Percentiles rank a stretch among this genome's conserved stretches.
These are phyloP conservation scores for Fusarium irregulare DNA, from an alignment of 2,329 filamentous ascomycete species.

Conservation along the genomic window DNA sequence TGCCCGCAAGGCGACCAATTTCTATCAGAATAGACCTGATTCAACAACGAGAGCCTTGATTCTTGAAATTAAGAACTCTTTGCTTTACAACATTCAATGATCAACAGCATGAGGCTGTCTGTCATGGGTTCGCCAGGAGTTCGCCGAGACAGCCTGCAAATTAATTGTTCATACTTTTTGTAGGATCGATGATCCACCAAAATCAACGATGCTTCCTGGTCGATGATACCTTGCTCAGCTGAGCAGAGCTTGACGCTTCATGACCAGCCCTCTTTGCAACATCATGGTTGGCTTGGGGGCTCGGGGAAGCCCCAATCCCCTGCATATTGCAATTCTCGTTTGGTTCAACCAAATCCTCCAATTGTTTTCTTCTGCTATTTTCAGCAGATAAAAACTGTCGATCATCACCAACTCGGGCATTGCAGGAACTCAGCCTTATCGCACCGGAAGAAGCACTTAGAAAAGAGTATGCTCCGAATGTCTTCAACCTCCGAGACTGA, in stretches of 20 bases:
- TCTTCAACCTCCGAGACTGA: constrained; percentile 3
- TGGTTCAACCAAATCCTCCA: constrained; percentile 3
- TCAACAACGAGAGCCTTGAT: not conserved
- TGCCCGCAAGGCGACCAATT: not conserved
- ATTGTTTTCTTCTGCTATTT: constrained; percentile 31
- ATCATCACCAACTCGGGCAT: constrained; percentile 30
- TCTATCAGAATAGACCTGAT: not conserved
- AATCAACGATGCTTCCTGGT: constrained; percentile 6
- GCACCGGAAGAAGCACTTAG: constrained; percentile 2
- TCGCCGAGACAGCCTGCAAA: constrained; percentile 4
- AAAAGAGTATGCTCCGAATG: constrained; percentile 6
- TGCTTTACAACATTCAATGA: not conserved
- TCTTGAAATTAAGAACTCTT: not conserved
- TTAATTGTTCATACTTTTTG: not conserved
- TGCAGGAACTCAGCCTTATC: constrained; percentile 38
- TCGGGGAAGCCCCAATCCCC: constrained; percentile 7
- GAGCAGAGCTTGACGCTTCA: constrained; percentile 13
- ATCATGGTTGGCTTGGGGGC: constrained; percentile 28
- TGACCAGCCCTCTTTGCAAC: not conserved
- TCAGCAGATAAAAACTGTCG: constrained; percentile 36
- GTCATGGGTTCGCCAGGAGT: not conserved
- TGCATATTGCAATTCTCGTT: constrained; percentile 33
- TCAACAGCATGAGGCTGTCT: not conserved
- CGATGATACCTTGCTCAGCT: constrained; percentile 28
- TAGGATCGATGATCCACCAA: constrained; percentile 11